phyloP scores from a whole-genome alignment of 106 monocot genomes.

The Hemerocallis citrina region DNA sequence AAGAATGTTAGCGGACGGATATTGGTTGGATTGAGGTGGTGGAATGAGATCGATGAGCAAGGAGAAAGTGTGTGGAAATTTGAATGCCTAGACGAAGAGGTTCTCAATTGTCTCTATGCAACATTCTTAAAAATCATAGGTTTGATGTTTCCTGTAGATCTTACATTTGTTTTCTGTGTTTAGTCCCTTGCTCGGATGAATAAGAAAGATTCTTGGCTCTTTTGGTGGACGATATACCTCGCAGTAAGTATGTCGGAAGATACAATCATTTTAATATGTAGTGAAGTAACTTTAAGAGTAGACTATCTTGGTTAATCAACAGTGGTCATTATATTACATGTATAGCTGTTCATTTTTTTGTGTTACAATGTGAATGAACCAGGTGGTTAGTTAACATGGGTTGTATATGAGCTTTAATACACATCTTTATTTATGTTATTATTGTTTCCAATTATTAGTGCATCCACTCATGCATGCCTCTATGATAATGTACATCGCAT shows the following conservation, averaged over 20 bases:
- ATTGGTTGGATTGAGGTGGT: constrained; percentile 89
- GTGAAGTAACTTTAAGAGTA: neutral
- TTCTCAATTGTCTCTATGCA: constrained; percentile 2
- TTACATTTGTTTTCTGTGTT: neutral
- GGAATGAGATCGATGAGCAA: constrained; percentile 89
- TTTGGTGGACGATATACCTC: constrained; percentile 79
- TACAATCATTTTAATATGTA: neutral
- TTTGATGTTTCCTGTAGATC: neutral
- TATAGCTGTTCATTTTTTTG: too few relatives aligned
- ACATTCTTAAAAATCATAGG: neutral
- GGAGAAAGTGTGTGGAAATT: constrained; percentile 96
- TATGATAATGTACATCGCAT: neutral
- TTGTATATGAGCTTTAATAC: neutral
- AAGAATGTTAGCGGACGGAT: constrained; percentile 96
- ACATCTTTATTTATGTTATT: neutral
- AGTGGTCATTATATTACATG: too few relatives aligned
- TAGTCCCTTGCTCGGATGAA: constrained; percentile 82
- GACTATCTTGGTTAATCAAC: neutral
- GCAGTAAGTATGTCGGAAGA: constrained; percentile 20
- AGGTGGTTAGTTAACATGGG: neutral
- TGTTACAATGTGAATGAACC: neutral
- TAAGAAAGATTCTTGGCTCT: constrained; percentile 80
- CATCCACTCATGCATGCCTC: neutral
- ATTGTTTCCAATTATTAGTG: neutral
- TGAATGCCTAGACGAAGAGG: constrained; percentile 90